Conservation (phyloP, 2,329 filamentous ascomycete species). For the Lasiodiplodia gonubiensis region DNA sequence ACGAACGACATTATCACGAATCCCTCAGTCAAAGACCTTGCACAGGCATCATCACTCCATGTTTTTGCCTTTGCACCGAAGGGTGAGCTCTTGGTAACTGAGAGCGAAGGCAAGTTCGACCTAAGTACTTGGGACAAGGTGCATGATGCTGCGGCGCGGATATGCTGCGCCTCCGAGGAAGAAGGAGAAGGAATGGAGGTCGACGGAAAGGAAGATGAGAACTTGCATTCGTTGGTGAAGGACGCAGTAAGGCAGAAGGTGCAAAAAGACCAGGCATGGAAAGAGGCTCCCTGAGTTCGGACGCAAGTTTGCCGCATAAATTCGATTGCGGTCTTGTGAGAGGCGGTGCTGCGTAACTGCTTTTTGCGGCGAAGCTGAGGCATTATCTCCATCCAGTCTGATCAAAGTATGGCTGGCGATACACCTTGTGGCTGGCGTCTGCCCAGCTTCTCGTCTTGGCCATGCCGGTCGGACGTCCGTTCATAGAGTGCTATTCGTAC, state of each 20-base stretch:
- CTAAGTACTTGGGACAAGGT: slow-evolving; percentile 76
- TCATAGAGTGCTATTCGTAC: background rate
- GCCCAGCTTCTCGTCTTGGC: background rate
- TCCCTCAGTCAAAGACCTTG: slow-evolving; percentile 68
- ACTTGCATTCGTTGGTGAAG: slow-evolving; percentile 47
- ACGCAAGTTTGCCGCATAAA: background rate
- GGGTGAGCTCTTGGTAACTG: slow-evolving; percentile 74
- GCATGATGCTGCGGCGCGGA: slow-evolving; percentile 66
- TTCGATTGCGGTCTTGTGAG: background rate
- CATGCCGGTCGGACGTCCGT: background rate
- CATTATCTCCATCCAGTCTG: background rate
- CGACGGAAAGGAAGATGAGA: slow-evolving; percentile 41
- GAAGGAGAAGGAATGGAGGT: slow-evolving; percentile 49
- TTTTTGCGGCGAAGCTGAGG: background rate
- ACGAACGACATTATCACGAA: slow-evolving; percentile 46
- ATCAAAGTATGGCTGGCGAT: background rate
- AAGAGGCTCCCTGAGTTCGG: slow-evolving; percentile 36
- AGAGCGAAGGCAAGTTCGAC: slow-evolving; percentile 82
- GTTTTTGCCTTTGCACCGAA: slow-evolving; percentile 80
- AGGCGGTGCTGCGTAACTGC: background rate
- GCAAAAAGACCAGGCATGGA: slow-evolving; percentile 49
- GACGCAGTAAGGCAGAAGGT: slow-evolving; percentile 49
- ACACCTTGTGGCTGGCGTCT: background rate
- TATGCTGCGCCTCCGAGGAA: slow-evolving; percentile 62
- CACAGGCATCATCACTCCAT: slow-evolving; percentile 73